Percentiles rank a stretch among this genome's conserved stretches.
Evolutionary conservation across 371 early-diverging fungal species (phyloP).

Genomic region (Nosema muscidifuracis): DNA sequence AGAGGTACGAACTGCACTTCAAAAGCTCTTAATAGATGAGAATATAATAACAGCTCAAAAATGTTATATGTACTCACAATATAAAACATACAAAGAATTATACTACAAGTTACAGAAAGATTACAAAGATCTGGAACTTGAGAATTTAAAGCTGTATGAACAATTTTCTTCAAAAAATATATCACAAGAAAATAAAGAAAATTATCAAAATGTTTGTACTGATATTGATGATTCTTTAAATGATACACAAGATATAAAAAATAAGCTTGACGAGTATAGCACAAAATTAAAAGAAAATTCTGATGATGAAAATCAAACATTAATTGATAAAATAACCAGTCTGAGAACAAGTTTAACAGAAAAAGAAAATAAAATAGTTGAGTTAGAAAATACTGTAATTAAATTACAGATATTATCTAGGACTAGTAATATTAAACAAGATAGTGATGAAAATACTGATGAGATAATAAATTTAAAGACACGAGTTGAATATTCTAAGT

Average conservation of each 20-base stretch:
- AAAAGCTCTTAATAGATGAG: not conserved
- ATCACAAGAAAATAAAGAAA: too few species aligned
- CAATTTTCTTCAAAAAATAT: not conserved
- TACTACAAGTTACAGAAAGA: not conserved
- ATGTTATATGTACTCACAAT: not conserved
- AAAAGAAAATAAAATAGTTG: not conserved
- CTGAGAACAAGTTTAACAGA: not conserved
- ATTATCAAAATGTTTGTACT: too few species aligned
- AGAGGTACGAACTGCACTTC: not conserved
- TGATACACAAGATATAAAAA: not conserved
- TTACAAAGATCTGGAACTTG: not conserved
- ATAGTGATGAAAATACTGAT: slow-evolving; percentile 3
- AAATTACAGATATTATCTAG: not conserved
- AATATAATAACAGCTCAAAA: not conserved
- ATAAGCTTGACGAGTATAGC: not conserved
- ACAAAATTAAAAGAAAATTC: not conserved
- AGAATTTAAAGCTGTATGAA: not conserved
- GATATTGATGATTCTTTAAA: not conserved
- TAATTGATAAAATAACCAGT: not conserved
- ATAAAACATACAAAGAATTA: slow-evolving; percentile 1
- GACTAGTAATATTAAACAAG: not conserved
- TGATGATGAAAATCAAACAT: not conserved
- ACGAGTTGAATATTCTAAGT: not conserved
- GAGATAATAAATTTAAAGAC: not conserved
- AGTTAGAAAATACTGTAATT: not conserved